Base-by-base conservation (phyloP, 768 basidiomycete genomes). In the Boletellus ananiceps region DNA sequence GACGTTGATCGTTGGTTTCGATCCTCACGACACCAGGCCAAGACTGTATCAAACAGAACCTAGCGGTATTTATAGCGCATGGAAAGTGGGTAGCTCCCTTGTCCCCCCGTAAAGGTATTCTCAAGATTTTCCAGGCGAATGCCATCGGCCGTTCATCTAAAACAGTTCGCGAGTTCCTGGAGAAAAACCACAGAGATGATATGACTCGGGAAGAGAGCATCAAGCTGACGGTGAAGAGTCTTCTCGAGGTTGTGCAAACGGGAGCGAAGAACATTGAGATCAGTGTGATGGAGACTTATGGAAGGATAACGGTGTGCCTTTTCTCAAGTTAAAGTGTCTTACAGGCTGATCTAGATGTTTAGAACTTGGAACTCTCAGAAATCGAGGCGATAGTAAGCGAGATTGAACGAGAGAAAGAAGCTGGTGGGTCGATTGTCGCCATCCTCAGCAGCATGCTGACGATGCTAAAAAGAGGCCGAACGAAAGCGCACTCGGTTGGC, bases 261-360 rank as follows among this genome's bases (percentile, higher is more conserved):
- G 96, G 96, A n/a, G 96, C 96, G 5, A 98, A 98, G 76, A 99
- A 99, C 69, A 98, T 99, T 55, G 96, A 99, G 68, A 92, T 99
- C 59, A 93, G 88, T 54, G 90, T 97, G 39, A 94, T 98, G 91
- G 93, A 96, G 64, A 81, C 85, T 52, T 97, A 92, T 66, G 90
- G 91, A 51, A 88, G 93, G 72, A 82, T 95, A 47, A 90, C 91
- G 39, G 94, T 96, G 56, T 55, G 80, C 62, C 18, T 13, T 37
- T 45, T 32, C 36, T 40, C 12, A 1, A 39, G 5, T 23, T 16
- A 33, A 3, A 31, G 27, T 15, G 15, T 19, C 27, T 29, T 31
- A 13, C 23, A 21, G 16, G 21, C 44, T 50, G n/a, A 44, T 12
- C 48, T 36, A 8, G 23, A 43, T 16, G 46, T 40, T 16, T 41